Evolutionary conservation across 139 green algal genomes (phyloP).

Genomic region (Tetraselmis striata): DNA sequence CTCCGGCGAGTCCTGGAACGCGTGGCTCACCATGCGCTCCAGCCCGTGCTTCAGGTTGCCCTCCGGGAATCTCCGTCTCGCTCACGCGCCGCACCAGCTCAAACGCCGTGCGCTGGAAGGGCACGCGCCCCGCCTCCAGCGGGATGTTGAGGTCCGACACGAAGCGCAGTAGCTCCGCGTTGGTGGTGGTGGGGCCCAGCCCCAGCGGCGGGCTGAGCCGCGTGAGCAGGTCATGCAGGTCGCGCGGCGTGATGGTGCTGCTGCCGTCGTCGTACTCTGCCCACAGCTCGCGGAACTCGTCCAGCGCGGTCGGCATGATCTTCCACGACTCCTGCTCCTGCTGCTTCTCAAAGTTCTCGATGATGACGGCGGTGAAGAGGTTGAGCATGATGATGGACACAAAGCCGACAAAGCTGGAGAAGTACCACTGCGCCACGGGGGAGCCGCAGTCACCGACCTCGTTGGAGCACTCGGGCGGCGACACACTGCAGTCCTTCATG

Average conservation of each 20-base stretch:
- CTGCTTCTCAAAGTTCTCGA: slow-evolving; percentile 71
- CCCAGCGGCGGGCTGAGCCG: slow-evolving; percentile 59
- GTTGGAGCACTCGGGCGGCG: slow-evolving; percentile 37
- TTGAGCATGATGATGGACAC: slow-evolving; percentile 69
- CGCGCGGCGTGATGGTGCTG: slow-evolving; percentile 46
- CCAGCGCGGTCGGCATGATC: slow-evolving; percentile 27
- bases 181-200: slow-evolving; percentile 46
- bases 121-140: slow-evolving; percentile 49
- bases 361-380: slow-evolving; percentile 67
- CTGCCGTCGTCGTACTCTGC: slow-evolving; percentile 65
- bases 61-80: slow-evolving; percentile 55
- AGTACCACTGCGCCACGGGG: slow-evolving; percentile 48
- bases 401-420: slow-evolving; percentile 54
- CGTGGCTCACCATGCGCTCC: slow-evolving; percentile 55
- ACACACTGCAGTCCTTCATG: slow-evolving; percentile 45
- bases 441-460: slow-evolving; percentile 29
- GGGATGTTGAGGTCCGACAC: slow-evolving; percentile 75
- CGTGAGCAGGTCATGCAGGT: slow-evolving; percentile 61
- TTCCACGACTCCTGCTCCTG: slow-evolving; percentile 46
- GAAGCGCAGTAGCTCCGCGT: slow-evolving; percentile 63
- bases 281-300: slow-evolving; percentile 71
- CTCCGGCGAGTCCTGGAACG: slow-evolving; percentile 40
- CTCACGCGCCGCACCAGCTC: slow-evolving; percentile 62
- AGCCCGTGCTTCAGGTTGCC: slow-evolving; percentile 43
- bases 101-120: slow-evolving; percentile 57